phyloP scores from a whole-genome alignment of 202 grass and related monocot species.

The Digitaria exilis region DNA sequence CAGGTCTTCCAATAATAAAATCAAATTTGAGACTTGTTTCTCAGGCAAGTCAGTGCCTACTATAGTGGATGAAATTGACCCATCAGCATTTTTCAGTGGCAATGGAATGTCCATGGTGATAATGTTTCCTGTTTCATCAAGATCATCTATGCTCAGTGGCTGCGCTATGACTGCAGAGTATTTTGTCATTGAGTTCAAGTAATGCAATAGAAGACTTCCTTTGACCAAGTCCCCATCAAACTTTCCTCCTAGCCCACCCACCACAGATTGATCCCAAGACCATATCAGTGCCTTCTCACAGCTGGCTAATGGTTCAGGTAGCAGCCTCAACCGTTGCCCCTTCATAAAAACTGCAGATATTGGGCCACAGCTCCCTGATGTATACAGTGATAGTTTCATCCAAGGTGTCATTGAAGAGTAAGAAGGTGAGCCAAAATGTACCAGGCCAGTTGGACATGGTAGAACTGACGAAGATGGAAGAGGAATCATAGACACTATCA shows the following conservation, averaged over 20 bases:
- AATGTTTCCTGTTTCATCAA: conserved; percentile 73
- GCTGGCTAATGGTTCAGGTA: conserved; percentile 79
- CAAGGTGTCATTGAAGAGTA: conserved; percentile 97
- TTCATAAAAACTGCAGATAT: conserved; percentile 87
- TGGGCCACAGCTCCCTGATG: conserved; percentile 67
- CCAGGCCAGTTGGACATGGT: conserved; percentile 51
- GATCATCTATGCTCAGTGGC: conserved; percentile 73
- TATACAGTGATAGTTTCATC: conserved; percentile 94
- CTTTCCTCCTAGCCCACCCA: conserved; percentile 66
- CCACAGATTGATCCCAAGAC: conserved; percentile 84
- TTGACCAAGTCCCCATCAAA: conserved; percentile 90
- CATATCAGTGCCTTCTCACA: conserved; percentile 90
- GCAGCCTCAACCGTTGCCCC: conserved; percentile 70
- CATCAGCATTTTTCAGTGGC: conserved; percentile 70
- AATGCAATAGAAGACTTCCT: conserved; percentile 76
- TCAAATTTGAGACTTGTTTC: conserved; percentile 51
- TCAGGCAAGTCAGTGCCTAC: conserved; percentile 50
- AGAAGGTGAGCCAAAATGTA: conserved; percentile 92
- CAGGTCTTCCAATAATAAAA: conserved; percentile 59
- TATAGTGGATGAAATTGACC: conserved; percentile 38
- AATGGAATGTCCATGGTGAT: conserved; percentile 71
- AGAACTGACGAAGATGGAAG: conserved; percentile 80
- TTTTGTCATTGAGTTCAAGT: conserved; percentile 82
- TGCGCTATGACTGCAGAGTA: conserved; percentile 82
- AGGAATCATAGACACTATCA: conserved; percentile 92